Evolutionary conservation across 1,139 yeast genomes (phyloP), one percentile per base, ranked within the genome.

Genomic region (Pichia cactophila): DNA sequence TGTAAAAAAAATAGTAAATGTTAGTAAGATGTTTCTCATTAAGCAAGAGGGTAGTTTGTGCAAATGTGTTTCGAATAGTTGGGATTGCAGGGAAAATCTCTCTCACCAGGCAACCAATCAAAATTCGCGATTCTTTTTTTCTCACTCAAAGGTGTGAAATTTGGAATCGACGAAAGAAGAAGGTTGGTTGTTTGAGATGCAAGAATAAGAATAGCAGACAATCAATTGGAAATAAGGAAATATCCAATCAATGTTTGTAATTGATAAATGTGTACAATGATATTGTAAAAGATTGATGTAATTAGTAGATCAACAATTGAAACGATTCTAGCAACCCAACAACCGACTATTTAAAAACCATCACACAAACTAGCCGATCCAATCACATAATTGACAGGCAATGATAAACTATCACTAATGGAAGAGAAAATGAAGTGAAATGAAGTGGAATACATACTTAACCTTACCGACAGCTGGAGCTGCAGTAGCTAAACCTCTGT

Each of bases 401-500:
- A 23, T 23, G 23, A 23, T 23, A 23, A 23, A 23, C 5, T 23
- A 23, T 23, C 23, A 23, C 6, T 28, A 8, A 35, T 35, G 38
- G 23, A 35, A 28, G 20, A 17, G 20, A 3, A 17, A 17, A 28
- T 28, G 29, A 28, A 28, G 4, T 28, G 11, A 9, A 11, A 28
- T 9, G n/a, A 2, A 11, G 35, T 5, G 9, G 11, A 28, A 46
- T 51, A 83, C 94, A 71, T 83, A 85, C 94, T 89, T 86, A 69
- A 89, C 89, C 73, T 86, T 83, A 80, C 97, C 97, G 69, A 75
- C 73, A 61, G 81, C 74, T 65, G 87, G 81, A 61, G 90, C 86
- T 69, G 90, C 88, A 65, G 95, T 78, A 64, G 96, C 96, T 74
- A 86, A 75, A 70, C 87, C 81, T 77, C 95, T 87, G 73, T 75